Conservation (phyloP, 2,329 filamentous ascomycete species). For the Sphaerostilbella broomeana region DNA sequence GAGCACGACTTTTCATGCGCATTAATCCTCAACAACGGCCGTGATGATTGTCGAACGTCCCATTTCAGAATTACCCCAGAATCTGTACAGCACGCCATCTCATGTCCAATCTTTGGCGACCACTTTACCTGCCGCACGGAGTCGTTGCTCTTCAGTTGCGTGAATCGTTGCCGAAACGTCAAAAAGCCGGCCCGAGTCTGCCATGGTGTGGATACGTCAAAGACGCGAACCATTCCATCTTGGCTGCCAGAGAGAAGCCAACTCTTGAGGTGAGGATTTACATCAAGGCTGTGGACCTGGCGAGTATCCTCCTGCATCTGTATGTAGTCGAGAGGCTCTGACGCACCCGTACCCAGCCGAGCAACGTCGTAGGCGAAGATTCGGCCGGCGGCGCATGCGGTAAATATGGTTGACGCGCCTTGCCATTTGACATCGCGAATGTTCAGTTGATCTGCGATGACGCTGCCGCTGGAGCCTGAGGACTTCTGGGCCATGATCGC, state of each 20-base stretch:
- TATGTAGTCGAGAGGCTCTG: constrained; percentile 46
- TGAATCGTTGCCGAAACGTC: constrained; percentile 43
- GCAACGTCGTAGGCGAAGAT: constrained; percentile 58
- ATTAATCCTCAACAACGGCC: constrained; percentile 52
- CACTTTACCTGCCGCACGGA: constrained; percentile 56
- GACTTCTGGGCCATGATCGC: constrained; percentile 46
- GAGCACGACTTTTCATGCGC: constrained; percentile 55
- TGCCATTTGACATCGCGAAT: constrained; percentile 58
- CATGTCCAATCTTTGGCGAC: constrained; percentile 55
- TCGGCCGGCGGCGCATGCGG: constrained; percentile 57
- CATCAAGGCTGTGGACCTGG: constrained; percentile 57
- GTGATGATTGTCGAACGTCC: constrained; percentile 50
- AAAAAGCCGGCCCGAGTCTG: constrained; percentile 42
- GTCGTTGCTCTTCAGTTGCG: constrained; percentile 33
- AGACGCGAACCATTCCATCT: constrained; percentile 56
- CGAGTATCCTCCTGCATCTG: constrained; percentile 55
- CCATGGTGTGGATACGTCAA: constrained; percentile 47
- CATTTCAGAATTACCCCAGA: constrained; percentile 56
- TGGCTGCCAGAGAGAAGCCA: constrained; percentile 57
- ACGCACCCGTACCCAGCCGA: constrained; percentile 38
- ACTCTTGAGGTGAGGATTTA: constrained; percentile 53
- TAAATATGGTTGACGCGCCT: constrained; percentile 49
- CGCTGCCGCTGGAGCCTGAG: constrained; percentile 34
- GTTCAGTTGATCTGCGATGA: constrained; percentile 50
- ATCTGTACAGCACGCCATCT: constrained; percentile 59